Conservation (phyloP, 306 rosid species). For the Bauhinia variegata region DNA sequence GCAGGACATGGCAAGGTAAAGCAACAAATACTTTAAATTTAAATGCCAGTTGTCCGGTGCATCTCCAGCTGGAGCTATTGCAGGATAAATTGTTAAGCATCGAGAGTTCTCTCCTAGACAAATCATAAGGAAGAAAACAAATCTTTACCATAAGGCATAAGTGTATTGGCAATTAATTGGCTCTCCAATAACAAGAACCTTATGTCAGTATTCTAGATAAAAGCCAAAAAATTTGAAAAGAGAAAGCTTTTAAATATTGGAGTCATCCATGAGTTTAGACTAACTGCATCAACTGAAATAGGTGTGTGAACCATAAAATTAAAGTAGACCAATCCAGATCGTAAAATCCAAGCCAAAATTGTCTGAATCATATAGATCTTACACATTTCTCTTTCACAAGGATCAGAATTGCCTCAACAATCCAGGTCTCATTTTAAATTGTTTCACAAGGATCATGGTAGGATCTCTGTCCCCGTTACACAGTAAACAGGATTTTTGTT, state of each 20-base stretch:
- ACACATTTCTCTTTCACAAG: not conserved
- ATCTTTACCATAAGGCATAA: constrained; percentile 3
- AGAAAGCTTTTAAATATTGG: not conserved
- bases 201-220: not conserved
- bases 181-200: not conserved
- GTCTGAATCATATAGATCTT: not conserved
- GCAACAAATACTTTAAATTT: no score
- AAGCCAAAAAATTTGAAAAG: not conserved
- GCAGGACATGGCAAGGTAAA: no score
- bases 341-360: constrained; percentile 10
- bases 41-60: no score
- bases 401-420: not conserved
- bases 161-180: constrained; percentile 12
- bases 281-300: not conserved
- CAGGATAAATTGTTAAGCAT: no score
- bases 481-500: not conserved
- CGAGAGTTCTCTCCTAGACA: not conserved
- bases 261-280: not conserved
- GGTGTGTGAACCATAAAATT: not conserved
- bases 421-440: not conserved
- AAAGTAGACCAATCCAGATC: constrained; percentile 16
- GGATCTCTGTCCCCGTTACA: not conserved
- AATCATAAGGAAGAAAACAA: constrained; percentile 3
- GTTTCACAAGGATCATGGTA: not conserved
- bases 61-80: no score